Evolutionary conservation across 2,329 filamentous ascomycete genomes (phyloP).

Genomic region (Fusarium napiforme): DNA sequence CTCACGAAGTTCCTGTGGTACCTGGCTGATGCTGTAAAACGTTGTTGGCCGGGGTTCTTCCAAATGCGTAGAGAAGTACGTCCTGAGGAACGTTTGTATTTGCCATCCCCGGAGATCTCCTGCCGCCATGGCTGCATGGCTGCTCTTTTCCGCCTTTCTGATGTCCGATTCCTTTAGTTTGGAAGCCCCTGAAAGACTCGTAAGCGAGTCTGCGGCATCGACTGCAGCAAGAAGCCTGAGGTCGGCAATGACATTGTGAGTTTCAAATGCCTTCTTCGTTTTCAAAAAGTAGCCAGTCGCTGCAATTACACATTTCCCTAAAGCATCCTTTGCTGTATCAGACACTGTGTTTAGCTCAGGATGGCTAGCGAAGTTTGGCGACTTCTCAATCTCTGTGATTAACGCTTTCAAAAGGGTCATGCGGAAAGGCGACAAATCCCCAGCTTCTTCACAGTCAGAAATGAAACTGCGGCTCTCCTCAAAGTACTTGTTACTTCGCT

Average conservation of each 20-base stretch:
- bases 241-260: conserved; percentile 35
- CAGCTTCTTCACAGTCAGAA: conserved; percentile 37
- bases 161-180: conserved; percentile 47
- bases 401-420: conserved; percentile 53
- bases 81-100: conserved; percentile 56
- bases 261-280: conserved; percentile 47
- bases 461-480: conserved; percentile 44
- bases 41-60: conserved; percentile 48
- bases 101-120: conserved; percentile 58
- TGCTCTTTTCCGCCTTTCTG: conserved; percentile 52
- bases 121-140: conserved; percentile 47
- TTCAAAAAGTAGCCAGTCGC: conserved; percentile 44
- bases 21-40: conserved; percentile 46
- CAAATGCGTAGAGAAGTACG: conserved; percentile 49
- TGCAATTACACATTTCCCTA: conserved; percentile 44
- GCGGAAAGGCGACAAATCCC: conserved; percentile 46
- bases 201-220: conserved; percentile 45
- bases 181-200: conserved; percentile 34
- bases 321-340: conserved; percentile 39
- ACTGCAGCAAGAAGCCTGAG: conserved; percentile 49
- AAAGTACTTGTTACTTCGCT: conserved; percentile 57
- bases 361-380: conserved; percentile 43
- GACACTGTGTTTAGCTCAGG: conserved; percentile 40
- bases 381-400: conserved; percentile 43
- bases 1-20: conserved; percentile 46